Base-by-base conservation (phyloP, 768 basidiomycete genomes). In the Naganishia antarctica region DNA sequence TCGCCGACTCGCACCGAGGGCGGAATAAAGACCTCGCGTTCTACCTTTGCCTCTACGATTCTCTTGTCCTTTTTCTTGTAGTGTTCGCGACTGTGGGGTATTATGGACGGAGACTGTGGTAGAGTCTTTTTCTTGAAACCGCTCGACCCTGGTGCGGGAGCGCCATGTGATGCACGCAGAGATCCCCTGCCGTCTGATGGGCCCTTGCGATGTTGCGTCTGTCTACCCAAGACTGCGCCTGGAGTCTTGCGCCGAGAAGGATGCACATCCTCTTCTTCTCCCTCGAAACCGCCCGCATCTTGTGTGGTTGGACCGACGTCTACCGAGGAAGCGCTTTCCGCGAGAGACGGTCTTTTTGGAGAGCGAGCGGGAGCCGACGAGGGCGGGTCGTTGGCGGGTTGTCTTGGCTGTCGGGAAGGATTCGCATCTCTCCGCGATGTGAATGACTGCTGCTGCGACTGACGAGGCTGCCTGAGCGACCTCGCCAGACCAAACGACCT, bases 11-110 rank as follows among this genome's bases (percentile, higher is more conserved):
- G 70, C 16, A 76, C 70, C 6, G 71, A 70, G 25, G 71, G 66
- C 37, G 76, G 74, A 28, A 77, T 76, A 61, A 70, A 73, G 0
- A 77, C 74, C 66, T 74, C 71, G 60, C 68, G 69, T 46, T 75
- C 74, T 26, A 65, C 61, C 58, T 72, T 66, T 13, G 51, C 53
- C 41, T 70, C 62, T 13, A 43, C 25, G 43, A 68, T 51, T 49
- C 64, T 64, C 32, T 49, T 66, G 18, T 51, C 43, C 25, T 46
- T 47, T 40, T 68, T 44, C 43, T 45, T 65, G 63, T 53, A 60
- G 25, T 60, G 51, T 43, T 57, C 51, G 37, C 53, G 53, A 26
- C 53, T 57, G 37, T 57, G 34, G 18, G 34, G 18, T 16, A 40
- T 40, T 4, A 34, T 16, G 13, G 37, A 26, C 23, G 29, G 50